Conservation (phyloP, 2,329 filamentous ascomycete species). For the Aureobasidium pullulans region DNA sequence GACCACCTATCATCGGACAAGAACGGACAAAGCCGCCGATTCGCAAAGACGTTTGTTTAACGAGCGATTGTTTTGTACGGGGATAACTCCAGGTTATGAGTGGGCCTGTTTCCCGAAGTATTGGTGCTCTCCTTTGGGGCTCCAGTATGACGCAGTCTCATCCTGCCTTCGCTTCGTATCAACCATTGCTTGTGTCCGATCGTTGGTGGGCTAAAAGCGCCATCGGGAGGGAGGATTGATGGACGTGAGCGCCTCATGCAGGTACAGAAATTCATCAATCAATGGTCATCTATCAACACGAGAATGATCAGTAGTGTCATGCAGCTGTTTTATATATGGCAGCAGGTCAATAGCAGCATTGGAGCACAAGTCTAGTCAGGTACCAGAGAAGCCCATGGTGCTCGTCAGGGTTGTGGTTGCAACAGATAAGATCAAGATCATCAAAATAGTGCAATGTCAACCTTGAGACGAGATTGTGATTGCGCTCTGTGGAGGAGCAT, state of each 20-base stretch:
- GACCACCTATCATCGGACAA: background rate
- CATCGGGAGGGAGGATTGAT: background rate
- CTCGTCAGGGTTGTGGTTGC: background rate
- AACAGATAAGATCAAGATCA: background rate
- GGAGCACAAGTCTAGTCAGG: background rate
- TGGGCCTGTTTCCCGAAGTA: background rate
- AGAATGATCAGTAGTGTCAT: slow-evolving; percentile 1
- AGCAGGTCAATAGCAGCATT: background rate
- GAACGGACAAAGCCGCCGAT: background rate
- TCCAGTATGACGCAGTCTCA: slow-evolving; percentile 3
- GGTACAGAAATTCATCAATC: slow-evolving; percentile 1
- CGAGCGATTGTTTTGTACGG: background rate
- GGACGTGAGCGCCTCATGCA: background rate
- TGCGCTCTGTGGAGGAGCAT: background rate
- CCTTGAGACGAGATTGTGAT: background rate
- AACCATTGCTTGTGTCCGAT: background rate
- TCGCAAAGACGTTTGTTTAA: background rate
- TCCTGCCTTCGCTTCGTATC: background rate
- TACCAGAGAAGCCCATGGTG: background rate
- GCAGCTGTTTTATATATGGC: background rate
- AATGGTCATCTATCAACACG: background rate
- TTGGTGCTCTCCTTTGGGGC: background rate
- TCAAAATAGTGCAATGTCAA: background rate
- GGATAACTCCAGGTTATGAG: background rate
- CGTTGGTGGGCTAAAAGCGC: background rate